Evolutionary conservation across 192 early-diverging fungal species (phyloP).

Genomic region (Coemansia sp.): DNA sequence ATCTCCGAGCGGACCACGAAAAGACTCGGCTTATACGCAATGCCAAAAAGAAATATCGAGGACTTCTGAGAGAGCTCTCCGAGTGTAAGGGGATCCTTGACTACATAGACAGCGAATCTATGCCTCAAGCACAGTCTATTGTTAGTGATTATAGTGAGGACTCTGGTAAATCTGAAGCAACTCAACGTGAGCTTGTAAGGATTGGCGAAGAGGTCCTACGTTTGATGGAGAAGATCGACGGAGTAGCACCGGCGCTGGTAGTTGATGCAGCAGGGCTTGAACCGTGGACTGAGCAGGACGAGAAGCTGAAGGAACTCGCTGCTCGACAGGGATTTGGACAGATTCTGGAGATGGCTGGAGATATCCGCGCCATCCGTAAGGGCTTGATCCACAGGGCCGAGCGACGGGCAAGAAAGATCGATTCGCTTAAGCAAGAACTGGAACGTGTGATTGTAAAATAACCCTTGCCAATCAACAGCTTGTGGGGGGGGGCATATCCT

Average conservation of each 20-base stretch:
- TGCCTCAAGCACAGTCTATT: constrained; percentile 18
- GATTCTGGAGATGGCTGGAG: constrained; percentile 40
- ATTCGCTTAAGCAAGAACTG: constrained; percentile 16
- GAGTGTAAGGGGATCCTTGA: constrained; percentile 39
- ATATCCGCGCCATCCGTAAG: constrained; percentile 38
- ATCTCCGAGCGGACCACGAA: constrained; percentile 27
- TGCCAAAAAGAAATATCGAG: constrained; percentile 31
- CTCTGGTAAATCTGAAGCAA: background rate
- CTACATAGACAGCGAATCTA: constrained; percentile 25
- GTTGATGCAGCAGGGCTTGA: constrained; percentile 45
- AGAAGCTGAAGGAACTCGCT: constrained; percentile 17
- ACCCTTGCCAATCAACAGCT: no score
- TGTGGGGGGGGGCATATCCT: no score
- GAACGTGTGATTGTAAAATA: background rate
- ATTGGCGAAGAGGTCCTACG: constrained; percentile 29
- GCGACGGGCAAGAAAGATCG: constrained; percentile 28
- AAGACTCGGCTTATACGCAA: constrained; percentile 22
- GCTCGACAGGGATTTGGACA: constrained; percentile 21
- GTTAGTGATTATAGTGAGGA: background rate
- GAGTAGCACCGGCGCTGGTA: constrained; percentile 43
- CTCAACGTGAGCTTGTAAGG: constrained; percentile 18
- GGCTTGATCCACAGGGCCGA: constrained; percentile 36
- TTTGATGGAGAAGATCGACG: constrained; percentile 49
- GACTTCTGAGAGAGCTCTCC: constrained; percentile 27
- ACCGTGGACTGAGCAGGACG: constrained; percentile 48